Evolutionary conservation across 768 basidiomycete genomes (phyloP), one percentile per base, ranked within the genome.

Genomic region (Austroboletus eburneus): DNA sequence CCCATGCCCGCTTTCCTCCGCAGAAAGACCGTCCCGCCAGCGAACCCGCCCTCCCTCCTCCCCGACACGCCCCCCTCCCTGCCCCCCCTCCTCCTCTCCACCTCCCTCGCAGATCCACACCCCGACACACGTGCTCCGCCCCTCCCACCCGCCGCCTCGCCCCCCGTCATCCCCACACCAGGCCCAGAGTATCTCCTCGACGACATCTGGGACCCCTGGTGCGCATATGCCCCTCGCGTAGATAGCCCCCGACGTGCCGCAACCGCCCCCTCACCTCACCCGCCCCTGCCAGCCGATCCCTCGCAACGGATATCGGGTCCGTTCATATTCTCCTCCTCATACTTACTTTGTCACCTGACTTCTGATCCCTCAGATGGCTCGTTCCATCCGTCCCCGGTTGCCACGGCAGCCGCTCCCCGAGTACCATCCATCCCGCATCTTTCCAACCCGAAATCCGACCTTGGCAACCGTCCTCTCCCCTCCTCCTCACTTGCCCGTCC

Each of bases 1-100:
- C 8, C 5, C 30, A 79, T 80, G 79, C 72, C 75, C 55, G 72
- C 72, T 60, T 79, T 80, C 67, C 69, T 79, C 63, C 79, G 75
- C 68, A 79, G 68, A 69, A 78, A 76, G 58, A 49, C 56, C 10
- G 76, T 70, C 5, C 0, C 45, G 9, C 34, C 47, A 12, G 12
- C 27, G 27, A 27, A 5, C 5, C 27, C 27, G 27, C 5, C 27
- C 27, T 27, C 27, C 27, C 46, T 16, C 45, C 42, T 51, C 51
- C 13, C 39, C 39, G 50, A 61, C 24, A 51, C 50, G n/a, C 59
- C 55, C 12, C 65, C 56, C n/a, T 51, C 68, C 10, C 57, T 65
- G 7, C 63, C 76, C 16, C 75, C 76, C 2, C 55, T 78, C 50
- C 69, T 71, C 47, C 69, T 77, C 54, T 63, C 71, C 18, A 54